A percentile compares a stretch with the other conserved stretches of the same genome.
Evolutionary conservation across 257 asterid genomes (phyloP).

Genomic region (Solanum sitiens): DNA sequence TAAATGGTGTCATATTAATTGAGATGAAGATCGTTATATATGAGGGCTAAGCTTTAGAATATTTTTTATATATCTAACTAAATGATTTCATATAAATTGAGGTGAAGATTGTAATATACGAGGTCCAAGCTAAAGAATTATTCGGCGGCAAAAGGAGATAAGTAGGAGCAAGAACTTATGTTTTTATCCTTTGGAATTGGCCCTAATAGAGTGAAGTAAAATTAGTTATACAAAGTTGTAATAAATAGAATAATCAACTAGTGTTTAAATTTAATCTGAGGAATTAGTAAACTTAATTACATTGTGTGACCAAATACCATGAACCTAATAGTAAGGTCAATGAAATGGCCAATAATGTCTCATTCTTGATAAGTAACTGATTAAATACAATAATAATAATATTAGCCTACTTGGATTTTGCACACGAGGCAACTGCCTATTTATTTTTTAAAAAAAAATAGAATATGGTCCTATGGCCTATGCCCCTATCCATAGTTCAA

Average conservation of each 20-base stretch:
- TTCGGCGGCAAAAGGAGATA: background rate
- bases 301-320: background rate
- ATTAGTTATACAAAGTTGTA: background rate
- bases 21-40: too few relatives aligned
- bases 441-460: background rate
- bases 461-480: background rate
- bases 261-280: background rate
- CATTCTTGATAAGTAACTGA: conserved; percentile 1
- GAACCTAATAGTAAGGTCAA: background rate
- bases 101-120: too few relatives aligned
- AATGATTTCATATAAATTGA: background rate
- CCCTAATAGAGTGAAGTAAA: background rate
- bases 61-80: background rate
- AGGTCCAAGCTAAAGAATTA: background rate
- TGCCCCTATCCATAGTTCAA: background rate
- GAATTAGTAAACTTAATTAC: background rate
- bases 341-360: background rate
- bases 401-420: background rate
- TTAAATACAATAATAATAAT: conserved; percentile 1
- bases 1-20: too few relatives aligned
- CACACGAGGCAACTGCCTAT: conserved; percentile 15
- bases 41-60: background rate
- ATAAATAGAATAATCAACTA: background rate
- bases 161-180: background rate
- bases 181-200: background rate